A percentile compares a stretch with the other conserved stretches of the same genome.
Conservation (phyloP, 495 filamentous ascomycete species). For the Xylaria venustula region DNA sequence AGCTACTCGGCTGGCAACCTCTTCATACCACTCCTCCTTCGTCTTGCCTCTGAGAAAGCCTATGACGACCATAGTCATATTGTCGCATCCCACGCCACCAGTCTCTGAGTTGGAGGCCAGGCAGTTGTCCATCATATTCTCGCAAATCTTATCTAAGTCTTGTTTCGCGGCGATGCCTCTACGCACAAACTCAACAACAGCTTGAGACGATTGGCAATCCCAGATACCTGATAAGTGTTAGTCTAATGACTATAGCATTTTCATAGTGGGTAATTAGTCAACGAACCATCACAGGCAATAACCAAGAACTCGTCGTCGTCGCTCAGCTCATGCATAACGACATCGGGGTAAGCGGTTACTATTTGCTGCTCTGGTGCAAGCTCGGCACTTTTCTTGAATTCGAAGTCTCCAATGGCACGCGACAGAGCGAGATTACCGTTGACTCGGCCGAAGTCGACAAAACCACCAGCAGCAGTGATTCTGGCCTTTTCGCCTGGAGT, state of each 20-base stretch:
- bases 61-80: conserved; percentile 97
- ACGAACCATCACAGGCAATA: conserved; percentile 89
- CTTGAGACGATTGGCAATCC: conserved; percentile 98
- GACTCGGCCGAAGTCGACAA: conserved; percentile 97
- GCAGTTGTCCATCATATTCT: conserved; percentile 99
- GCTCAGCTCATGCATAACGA: conserved; percentile 81
- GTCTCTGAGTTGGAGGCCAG: conserved; percentile 96
- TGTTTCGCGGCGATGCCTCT: conserved; percentile 95
- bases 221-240: conserved; percentile 75
- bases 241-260: conserved; percentile 11
- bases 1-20: conserved; percentile 89
- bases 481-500: conserved; percentile 85
- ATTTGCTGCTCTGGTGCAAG: conserved; percentile 96
- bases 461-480: conserved; percentile 92
- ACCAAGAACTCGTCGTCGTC: conserved; percentile 97
- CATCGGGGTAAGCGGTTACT: conserved; percentile 93
- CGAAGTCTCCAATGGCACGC: conserved; percentile 96
- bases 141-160: conserved; percentile 86
- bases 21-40: conserved; percentile 97
- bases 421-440: conserved; percentile 98
- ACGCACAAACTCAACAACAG: conserved; percentile 93
- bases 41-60: conserved; percentile 85
- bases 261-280: background rate
- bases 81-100: conserved; percentile 96
- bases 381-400: conserved; percentile 99